Evolutionary conservation across 2,329 filamentous ascomycete genomes (phyloP).

Genomic region (Juglanconis oblonga): DNA sequence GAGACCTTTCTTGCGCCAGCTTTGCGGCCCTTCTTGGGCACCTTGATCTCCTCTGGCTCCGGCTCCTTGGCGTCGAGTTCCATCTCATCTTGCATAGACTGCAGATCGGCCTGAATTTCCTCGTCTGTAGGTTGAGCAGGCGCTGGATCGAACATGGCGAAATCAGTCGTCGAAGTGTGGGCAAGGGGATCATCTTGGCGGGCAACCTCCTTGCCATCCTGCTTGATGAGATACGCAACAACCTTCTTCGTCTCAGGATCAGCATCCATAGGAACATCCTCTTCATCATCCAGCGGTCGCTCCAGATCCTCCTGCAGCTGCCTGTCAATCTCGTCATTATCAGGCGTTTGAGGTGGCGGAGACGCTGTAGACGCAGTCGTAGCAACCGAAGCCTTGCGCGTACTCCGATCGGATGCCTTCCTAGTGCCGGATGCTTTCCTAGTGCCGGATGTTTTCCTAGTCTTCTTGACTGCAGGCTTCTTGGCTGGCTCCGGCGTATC

Average conservation of each 20-base stretch:
- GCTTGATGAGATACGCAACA: conserved; percentile 26
- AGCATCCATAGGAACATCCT: conserved; percentile 38
- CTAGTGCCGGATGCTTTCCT: conserved; percentile 38
- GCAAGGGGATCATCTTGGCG: conserved; percentile 13
- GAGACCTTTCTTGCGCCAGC: conserved; percentile 48
- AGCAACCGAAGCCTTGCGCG: conserved; percentile 34
- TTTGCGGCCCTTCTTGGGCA: conserved; percentile 56
- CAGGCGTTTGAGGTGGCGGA: conserved; percentile 40
- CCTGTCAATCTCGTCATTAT: conserved; percentile 65
- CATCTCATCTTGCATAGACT: conserved; percentile 48
- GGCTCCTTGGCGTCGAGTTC: conserved; percentile 32
- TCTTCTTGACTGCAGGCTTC: conserved; percentile 33
- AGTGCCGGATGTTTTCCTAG: conserved; percentile 39
- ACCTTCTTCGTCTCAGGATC: conserved; percentile 44
- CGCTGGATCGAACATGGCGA: conserved; percentile 52
- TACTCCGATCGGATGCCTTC: conserved; percentile 39
- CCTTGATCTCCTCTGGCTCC: conserved; percentile 30
- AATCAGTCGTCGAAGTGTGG: conserved; percentile 32
- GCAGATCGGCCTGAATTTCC: conserved; percentile 49
- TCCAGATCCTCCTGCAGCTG: conserved; percentile 65
- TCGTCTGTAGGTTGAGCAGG: conserved; percentile 44
- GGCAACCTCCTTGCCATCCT: conserved; percentile 23
- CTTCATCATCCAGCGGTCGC: conserved; percentile 51
- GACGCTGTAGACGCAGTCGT: conserved; percentile 43
- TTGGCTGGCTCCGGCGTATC: conserved; percentile 33